Base-by-base conservation (phyloP, 2,329 filamentous ascomycete genomes). In the Aureobasidium subglaciale region DNA sequence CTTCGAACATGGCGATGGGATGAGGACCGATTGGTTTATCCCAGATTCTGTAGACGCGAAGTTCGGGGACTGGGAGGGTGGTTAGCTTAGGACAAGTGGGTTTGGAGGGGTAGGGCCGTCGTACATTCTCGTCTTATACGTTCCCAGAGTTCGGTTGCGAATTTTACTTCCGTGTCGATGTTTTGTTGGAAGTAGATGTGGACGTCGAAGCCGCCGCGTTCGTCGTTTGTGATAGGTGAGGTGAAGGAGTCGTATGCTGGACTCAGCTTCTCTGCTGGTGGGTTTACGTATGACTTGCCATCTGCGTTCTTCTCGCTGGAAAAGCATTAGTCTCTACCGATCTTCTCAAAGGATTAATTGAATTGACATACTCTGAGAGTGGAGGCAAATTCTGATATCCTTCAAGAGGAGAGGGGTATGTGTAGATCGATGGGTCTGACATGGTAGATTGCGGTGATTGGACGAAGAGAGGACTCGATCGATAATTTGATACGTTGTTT, bases 1-100 rank as follows among this genome's bases (percentile, higher is more conserved):
- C 89, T 71, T 96, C 91, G 64, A 96, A 96, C 90, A 95, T 96
- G 52, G 84, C 87, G 0, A 90, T 70, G 0, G 87, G 85, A 68
- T 96, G 90, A 0, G 90, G 90, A 0, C 90, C 91, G 25, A 96
- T 71, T 0, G 90, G 89, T 13, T 74, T 71, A 61, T 93, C 86
- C 80, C 83, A 95, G 61, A 95, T 75, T 13, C 71, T 76, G 68
- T 96, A 95, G 63, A 95, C 86, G 54, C 90, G 81, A 16, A 95
- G 76, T 67, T 96, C 90, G 8, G 90, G 90, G 65, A 95, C 87
- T 90, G 58, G 9, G 25, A 9, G 25, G 4, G 2, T 4, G n/a
- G 18, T 34, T 7, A 50, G 46, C 9, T 6, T 13, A 7, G 4
- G 4, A 1, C 5, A 1, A 1, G 5, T 8, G 2, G 4, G 11